These are phyloP conservation scores for Dendrocalamus latiflorus DNA, from an alignment of 202 grass and related monocot species.

Conservation along the genomic window DNA sequence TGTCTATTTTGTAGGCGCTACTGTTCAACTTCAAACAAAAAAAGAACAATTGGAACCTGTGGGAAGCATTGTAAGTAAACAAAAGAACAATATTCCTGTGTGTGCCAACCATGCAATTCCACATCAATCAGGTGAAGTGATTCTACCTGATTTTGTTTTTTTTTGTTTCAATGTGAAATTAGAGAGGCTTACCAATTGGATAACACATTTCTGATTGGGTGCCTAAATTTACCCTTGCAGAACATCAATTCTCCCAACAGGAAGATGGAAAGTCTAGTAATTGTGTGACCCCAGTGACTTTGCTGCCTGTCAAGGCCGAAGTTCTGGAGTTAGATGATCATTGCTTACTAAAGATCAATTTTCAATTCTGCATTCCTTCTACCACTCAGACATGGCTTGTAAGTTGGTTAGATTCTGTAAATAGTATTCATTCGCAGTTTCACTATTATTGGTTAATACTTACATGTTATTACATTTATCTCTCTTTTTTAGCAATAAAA, in stretches of 20 bases:
- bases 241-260: conserved; percentile 6
- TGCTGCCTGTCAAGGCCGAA: conserved; percentile 15
- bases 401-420: conserved; percentile 21
- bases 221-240: conserved; percentile 13
- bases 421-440: background rate
- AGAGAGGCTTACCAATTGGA: background rate
- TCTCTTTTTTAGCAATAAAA: background rate
- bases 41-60: background rate
- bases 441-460: background rate
- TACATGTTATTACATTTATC: background rate
- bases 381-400: conserved; percentile 41
- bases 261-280: conserved; percentile 1
- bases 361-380: conserved; percentile 36
- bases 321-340: conserved; percentile 20
- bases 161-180: conserved; percentile 12
- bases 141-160: background rate
- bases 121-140: conserved; percentile 29
- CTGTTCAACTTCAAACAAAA: conserved; percentile 10
- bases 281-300: background rate
- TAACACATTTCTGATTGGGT: background rate
- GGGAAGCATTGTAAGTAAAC: conserved; percentile 7
- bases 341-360: conserved; percentile 14
- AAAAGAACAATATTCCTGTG: conserved; percentile 5
- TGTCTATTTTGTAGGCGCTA: conserved; percentile 32
- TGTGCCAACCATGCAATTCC: background rate